Evolutionary conservation across 306 rosid species (phyloP), one percentile per base, ranked within the genome.

Genomic region (Luffa acutangula): DNA sequence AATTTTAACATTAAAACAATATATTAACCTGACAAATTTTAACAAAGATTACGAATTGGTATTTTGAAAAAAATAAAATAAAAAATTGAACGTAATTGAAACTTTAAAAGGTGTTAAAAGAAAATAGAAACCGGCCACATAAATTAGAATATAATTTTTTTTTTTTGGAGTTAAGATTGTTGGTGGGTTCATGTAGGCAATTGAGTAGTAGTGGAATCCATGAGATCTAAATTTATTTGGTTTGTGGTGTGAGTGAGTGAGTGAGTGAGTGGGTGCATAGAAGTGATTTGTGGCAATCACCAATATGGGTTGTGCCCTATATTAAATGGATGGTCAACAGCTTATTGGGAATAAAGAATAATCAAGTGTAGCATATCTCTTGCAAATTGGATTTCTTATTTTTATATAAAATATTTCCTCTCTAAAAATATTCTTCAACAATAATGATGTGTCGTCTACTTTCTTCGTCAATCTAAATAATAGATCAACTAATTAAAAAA

Each of bases 201-300:
- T 60, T 60, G 67, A 31, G 48, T 36, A 67, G 51, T 67, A 39
- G 51, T 37, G 49, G 49, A 39, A 41, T 67, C 75, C 45, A 42
- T 39, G 17, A 39, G 49, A 67, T 18, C 13, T 8, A 67, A 66
- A 66, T 37, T 66, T 33, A 65, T 67, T 67, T 67, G 31, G 15
- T 67, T 67, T 36, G 71, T 64, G 71, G 71, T 64, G 9, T 59
- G 41, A 9, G 49, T 45, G 54, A 51, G 56, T 10, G 62, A n/a
- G 31, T 56, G 11, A 56, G 62, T 56, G 62, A 58, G 31, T 58
- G 64, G 36, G 21, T 69, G 75, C 17, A 43, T 69, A 53, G 46
- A 20, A 69, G 75, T 69, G 75, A 42, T n/a, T 69, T 66, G 73
- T 66, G 73, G 11, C 73, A 66, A 41, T 67, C 75, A 67, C 49